Base-by-base conservation (phyloP, 768 basidiomycete species). In the Artomyces pyxidatus region DNA sequence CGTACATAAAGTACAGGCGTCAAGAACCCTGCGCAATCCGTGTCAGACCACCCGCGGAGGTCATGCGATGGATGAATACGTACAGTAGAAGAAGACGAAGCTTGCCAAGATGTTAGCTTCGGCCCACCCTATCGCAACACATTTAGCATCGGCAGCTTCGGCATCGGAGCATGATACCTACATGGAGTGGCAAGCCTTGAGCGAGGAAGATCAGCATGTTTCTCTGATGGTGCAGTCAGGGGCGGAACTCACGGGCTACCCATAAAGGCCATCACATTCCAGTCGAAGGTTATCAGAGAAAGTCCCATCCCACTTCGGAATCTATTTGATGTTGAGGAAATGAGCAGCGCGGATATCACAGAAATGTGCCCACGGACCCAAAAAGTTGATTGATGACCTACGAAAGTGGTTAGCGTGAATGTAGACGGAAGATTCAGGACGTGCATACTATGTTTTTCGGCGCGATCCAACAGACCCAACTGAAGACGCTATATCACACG, bases 331-430 rank as follows among this genome's bases (percentile, higher is more conserved):
- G 17, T 19, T 7, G 6, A 26, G 12, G 19, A 22, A 11, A 35
- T 19, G 19, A 35, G 14, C 11, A 3, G 5, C 30, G 22, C 14
- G n/a, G 19, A n/a, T n/a, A n/a, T n/a, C n/a, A n/a, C n/a, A n/a
- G n/a, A 48, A 39, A 42, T 27, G 19, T 38, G 10, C n/a, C 4
- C 51, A 54, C 48, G 77, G 53, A 75, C 49, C 85, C 85, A 55
- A 88, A 87, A 56, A 87, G 58, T 55, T 66, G 65, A 55, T 67
- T 68, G 45, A 70, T 59, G 44, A 65, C 55, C 50, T 55, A 17
- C 47, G 45, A 19, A 37, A 21, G 45, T 12, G 14, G 16, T 17
- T n/a, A 21, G n/a, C 27, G 12, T 62, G 14, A 19, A 41, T 23
- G 21, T 32, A 19, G 16, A 37, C 28, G 19, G 12, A 26, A 23